Evolutionary conservation across 768 basidiomycete species (phyloP), one percentile per base, ranked within the genome.

Genomic region (Mycena galericulata): DNA sequence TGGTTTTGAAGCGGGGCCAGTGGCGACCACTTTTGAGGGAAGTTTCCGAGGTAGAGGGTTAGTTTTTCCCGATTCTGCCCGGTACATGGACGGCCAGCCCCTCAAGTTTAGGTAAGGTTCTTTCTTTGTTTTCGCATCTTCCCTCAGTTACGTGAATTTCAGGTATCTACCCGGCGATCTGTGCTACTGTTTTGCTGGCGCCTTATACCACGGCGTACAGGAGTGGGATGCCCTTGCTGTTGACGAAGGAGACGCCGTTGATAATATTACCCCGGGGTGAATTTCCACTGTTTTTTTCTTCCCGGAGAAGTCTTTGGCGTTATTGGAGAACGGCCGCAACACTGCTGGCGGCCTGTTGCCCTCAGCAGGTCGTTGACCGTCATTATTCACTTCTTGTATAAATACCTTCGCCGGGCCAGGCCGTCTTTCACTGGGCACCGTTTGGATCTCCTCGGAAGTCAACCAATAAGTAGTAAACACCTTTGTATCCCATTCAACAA

Each of bases 1-100:
- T 54, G 65, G 73, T 8, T 41, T 71, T 20, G 72, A 74, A 38
- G 62, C 66, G 7, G 71, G 73, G 3, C 73, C 73, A 3, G 43
- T 72, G 27, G 73, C 65, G 1, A 73, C 69, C 17, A 74, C 73
- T 24, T 66, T 64, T 5, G 51, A 45, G 36, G 74, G 75, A 8
- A 12, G 30, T 14, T 76, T 62, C 41, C 9, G 2, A 15, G 72
- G 74, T 22, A 72, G 72, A 26, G 60, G 67, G 36, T 41, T 76
- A 8, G 70, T 70, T 17, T 47, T 76, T 14, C 70, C 75, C 0
- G 64, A 76, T n/a, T n/a, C n/a, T n/a, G n/a, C n/a, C n/a, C n/a
- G n/a, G n/a, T n/a, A n/a, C n/a, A n/a, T n/a, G n/a, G n/a, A n/a
- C n/a, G n/a, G n/a, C 27, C 30, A 74, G 53, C 32, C 20, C 9